A percentile compares a stretch with the other conserved stretches of the same genome.
phyloP scores from a whole-genome alignment of 345 rosid genomes.

The Sapria himalayana region DNA sequence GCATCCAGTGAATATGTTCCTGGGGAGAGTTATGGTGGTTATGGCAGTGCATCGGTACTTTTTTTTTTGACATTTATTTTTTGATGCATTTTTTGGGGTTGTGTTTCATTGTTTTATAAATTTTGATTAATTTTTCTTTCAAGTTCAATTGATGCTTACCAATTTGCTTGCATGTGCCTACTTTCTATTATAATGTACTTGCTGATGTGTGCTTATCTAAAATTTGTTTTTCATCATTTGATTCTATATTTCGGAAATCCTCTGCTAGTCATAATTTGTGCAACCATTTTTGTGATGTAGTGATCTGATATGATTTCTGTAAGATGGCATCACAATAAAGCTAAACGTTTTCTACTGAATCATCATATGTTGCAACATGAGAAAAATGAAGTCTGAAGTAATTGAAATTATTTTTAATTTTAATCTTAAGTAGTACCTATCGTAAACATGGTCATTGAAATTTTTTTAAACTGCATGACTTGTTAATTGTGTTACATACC shows the following conservation, averaged over 20 bases:
- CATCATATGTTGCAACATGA: too few species aligned
- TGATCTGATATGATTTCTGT: too few species aligned
- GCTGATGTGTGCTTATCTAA: background rate
- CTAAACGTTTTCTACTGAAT: too few species aligned
- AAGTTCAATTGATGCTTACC: background rate
- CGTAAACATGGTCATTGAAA: too few species aligned
- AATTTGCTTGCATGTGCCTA: background rate
- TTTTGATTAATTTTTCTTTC: background rate
- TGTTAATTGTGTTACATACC: conserved; percentile 4
- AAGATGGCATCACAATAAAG: too few species aligned
- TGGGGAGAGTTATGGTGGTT: conserved; percentile 46
- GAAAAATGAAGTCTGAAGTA: too few species aligned
- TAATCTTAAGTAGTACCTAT: too few species aligned
- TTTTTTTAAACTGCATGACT: background rate
- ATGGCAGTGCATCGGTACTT: conserved; percentile 54
- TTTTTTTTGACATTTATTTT: background rate
- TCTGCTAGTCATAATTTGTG: too few species aligned
- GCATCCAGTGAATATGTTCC: conserved; percentile 34
- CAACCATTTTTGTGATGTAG: too few species aligned
- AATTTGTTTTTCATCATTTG: conserved; percentile 1
- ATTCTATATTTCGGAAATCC: too few species aligned
- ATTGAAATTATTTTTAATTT: too few species aligned
- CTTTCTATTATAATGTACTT: background rate
- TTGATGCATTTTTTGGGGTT: background rate
- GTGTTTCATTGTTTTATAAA: background rate